Evolutionary conservation across 768 basidiomycete species (phyloP), one percentile per base, ranked within the genome.

Genomic region (Agaricus blazei): DNA sequence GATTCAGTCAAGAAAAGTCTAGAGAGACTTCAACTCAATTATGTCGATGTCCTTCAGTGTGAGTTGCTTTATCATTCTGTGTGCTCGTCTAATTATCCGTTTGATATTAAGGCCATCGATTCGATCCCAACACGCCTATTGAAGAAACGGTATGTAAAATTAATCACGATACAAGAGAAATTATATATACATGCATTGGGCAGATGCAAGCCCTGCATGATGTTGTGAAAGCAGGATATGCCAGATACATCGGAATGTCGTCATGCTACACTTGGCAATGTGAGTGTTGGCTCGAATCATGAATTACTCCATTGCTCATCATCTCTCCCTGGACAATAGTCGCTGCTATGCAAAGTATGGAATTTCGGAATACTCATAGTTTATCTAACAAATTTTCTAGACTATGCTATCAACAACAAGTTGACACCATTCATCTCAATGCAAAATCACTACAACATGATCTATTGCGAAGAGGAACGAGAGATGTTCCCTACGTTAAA

Each of bases 21-120:
- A 58, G 68, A 85, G 63, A 77, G 88, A 11, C 73, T 92, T 2
- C 85, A 89, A 46, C 66, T 88, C 29, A 88, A 90, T 48, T 88
- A 90, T 58, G 76, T 92, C 61, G 90, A 91, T 63, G 69, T 90
- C 1, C 69, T 90, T 7, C 89, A 91, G 72, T 87, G 85, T 76
- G 29, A 27, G 46, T 31, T 19, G 19, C 19, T 19, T 19, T 19
- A 19, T 26, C 5, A 23, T 28, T 9, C 1, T 43, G 27, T 5
- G 11, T n/a, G 14, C 71, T 70, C 54, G 71, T 70, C 54, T 65
- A 69, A 15, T 56, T 59, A 2, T 58, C 12, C 59, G 67, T 31
- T 69, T 50, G 4, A 37, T 19, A 19, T 19, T 19, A 19, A 79
- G 78, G 78, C 60, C 79, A 82, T 63, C 73, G 81, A 4, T 83